These are phyloP conservation scores for Sequoiadendron giganteum DNA, from an alignment of 75 land plant species.

Conservation along the genomic window DNA sequence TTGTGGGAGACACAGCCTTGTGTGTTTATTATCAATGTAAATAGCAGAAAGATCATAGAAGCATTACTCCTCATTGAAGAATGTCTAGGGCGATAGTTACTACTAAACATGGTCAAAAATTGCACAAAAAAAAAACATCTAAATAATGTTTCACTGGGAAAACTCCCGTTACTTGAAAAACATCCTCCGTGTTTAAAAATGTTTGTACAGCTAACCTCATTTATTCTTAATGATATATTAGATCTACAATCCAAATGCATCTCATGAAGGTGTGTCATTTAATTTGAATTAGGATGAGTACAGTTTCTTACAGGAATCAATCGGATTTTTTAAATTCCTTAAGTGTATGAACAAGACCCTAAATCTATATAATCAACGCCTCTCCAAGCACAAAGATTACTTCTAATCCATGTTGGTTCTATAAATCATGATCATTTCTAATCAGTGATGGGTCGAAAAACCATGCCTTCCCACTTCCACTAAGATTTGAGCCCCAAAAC, in stretches of 20 bases:
- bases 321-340: neutral
- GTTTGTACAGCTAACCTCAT: neutral
- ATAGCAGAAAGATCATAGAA: neutral
- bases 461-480: neutral
- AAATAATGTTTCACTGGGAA: neutral
- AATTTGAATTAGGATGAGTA: neutral
- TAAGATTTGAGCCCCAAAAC: neutral
- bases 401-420: neutral
- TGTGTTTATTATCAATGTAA: neutral
- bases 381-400: neutral
- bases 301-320: neutral
- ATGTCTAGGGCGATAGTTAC: neutral
- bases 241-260: neutral
- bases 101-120: no score
- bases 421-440: neutral
- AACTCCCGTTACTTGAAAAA: neutral
- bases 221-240: neutral
- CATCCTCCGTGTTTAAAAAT: neutral
- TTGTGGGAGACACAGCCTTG: neutral
- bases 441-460: neutral
- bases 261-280: neutral
- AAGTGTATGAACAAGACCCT: neutral
- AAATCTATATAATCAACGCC: neutral
- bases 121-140: neutral
- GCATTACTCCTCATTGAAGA: neutral